Conservation (phyloP, 345 rosid genomes). For the Sisymbrium altissimum region DNA sequence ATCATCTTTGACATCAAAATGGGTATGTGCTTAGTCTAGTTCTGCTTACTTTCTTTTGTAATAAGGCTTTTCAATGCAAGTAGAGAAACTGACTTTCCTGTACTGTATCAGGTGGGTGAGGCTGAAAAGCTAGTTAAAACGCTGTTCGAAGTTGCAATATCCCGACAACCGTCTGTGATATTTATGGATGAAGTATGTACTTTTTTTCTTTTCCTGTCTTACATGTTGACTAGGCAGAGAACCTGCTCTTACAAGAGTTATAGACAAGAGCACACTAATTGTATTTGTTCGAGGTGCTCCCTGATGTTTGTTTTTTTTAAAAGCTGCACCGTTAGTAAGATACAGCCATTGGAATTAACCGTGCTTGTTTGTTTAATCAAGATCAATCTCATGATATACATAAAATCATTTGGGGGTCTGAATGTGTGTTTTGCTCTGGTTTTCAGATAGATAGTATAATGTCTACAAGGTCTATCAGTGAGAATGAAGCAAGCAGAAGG, state of each 20-base stretch:
- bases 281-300: background rate
- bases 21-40: constrained; percentile 47
- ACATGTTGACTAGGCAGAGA: background rate
- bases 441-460: constrained; percentile 86
- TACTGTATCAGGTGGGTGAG: constrained; percentile 75
- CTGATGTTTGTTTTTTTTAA: too few relatives aligned
- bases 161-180: constrained; percentile 92
- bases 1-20: constrained; percentile 91
- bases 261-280: background rate
- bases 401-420: constrained; percentile 11
- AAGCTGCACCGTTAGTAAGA: background rate
- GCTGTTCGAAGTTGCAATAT: constrained; percentile 83
- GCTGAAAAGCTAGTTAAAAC: constrained; percentile 95
- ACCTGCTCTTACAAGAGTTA: background rate
- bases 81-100: background rate
- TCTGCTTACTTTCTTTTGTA: constrained; percentile 8
- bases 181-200: constrained; percentile 88
- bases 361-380: background rate
- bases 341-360: background rate
- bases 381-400: background rate
- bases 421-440: constrained; percentile 18
- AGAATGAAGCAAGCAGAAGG: constrained; percentile 93
- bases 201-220: constrained; percentile 12
- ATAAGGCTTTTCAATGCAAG: background rate
- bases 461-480: constrained; percentile 81